A percentile compares a stretch with the other conserved stretches of the same genome.
Evolutionary conservation across 192 early-diverging fungal genomes (phyloP).

Genomic region (Coemansia asiatica): DNA sequence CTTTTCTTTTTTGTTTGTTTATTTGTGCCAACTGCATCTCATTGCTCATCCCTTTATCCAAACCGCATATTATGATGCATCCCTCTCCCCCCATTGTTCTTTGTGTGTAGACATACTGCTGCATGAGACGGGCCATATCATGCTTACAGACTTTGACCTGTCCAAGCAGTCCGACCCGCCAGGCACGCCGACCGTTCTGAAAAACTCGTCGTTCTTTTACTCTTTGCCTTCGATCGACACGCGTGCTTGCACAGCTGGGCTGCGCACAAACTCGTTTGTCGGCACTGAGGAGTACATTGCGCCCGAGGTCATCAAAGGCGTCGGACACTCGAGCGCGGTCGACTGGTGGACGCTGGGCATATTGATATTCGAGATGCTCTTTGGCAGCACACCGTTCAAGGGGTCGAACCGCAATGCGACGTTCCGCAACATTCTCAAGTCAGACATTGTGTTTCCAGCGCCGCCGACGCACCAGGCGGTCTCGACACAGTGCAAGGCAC

Average conservation of each 20-base stretch:
- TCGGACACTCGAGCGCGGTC: constrained; percentile 89
- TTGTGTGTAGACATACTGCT: constrained; percentile 74
- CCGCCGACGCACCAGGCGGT: constrained; percentile 57
- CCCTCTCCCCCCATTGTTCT: constrained; percentile 25
- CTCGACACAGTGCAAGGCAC: constrained; percentile 60
- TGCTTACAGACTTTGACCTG: constrained; percentile 98
- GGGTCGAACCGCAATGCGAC: constrained; percentile 84
- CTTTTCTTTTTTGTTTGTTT: neutral
- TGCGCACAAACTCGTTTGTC: constrained; percentile 97
- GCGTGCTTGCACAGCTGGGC: constrained; percentile 77
- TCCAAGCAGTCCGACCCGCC: constrained; percentile 89
- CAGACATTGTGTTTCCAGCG: constrained; percentile 73
- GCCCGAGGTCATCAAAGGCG: constrained; percentile 95
- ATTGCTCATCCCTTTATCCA: neutral
- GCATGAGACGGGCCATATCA: constrained; percentile 95
- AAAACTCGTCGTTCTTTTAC: constrained; percentile 58
- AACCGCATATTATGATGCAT: constrained; percentile 6
- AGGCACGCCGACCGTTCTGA: constrained; percentile 70
- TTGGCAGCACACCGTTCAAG: constrained; percentile 96
- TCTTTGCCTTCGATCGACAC: constrained; percentile 80
- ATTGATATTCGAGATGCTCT: constrained; percentile 98
- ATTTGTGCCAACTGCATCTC: neutral
- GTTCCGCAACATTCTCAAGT: constrained; percentile 83
- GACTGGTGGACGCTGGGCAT: constrained; percentile 99
- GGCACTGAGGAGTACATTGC: constrained; percentile 99